Evolutionary conservation across 78 protist genomes (phyloP).

Genomic region (Dictyostelium brefeldianum): DNA sequence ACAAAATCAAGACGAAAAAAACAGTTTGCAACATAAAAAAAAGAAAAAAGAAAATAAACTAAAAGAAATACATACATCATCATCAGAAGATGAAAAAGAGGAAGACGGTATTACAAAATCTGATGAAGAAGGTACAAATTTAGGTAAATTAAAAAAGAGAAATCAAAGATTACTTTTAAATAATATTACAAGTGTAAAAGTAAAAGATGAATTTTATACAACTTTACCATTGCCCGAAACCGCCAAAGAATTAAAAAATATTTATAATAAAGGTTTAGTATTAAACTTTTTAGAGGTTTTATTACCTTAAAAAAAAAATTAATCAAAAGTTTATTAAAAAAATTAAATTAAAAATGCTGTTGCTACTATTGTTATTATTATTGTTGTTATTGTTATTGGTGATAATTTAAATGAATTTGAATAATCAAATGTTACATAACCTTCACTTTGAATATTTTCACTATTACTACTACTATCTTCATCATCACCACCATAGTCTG

Average conservation of each 20-base stretch:
- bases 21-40: background rate
- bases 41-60: background rate
- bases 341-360: too few relatives aligned
- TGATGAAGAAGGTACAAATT: background rate
- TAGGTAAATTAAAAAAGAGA: slow-evolving; percentile 8
- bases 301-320: slow-evolving; percentile 4
- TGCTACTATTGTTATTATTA: too few relatives aligned
- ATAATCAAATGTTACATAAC: too few relatives aligned
- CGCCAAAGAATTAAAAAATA: slow-evolving; percentile 49
- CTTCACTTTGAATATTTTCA: too few relatives aligned
- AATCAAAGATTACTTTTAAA: background rate
- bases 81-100: background rate
- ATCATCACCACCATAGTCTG: background rate
- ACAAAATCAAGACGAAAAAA: background rate
- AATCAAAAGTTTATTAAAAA: too few relatives aligned
- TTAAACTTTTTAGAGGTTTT: slow-evolving; percentile 34
- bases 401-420: too few relatives aligned
- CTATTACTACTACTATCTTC: background rate
- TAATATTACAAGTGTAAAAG: background rate
- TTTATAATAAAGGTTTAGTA: slow-evolving; percentile 2
- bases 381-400: too few relatives aligned
- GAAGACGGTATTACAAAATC: background rate
- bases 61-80: background rate
- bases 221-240: slow-evolving; percentile 53
- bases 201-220: background rate